These are phyloP conservation scores for Ascochyta clinopodiicola DNA, from an alignment of 2,329 filamentous ascomycete genomes.

Conservation along the genomic window DNA sequence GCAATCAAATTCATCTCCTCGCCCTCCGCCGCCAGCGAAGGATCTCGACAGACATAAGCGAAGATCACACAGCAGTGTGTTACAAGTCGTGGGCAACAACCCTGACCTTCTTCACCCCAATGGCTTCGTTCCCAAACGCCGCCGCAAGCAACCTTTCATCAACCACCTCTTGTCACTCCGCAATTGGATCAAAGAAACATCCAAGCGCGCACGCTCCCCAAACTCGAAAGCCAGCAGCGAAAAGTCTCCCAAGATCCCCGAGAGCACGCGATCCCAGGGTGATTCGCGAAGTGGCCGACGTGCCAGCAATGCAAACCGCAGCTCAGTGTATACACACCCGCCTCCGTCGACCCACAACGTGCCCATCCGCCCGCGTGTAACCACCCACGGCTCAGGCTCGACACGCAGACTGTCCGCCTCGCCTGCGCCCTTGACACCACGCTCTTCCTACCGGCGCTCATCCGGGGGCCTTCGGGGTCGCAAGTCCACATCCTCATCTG, in stretches of 20 bases:
- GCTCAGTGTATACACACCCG: constrained; percentile 47
- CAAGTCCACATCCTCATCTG: constrained; percentile 94
- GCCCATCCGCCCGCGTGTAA: constrained; percentile 51
- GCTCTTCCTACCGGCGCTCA: constrained; percentile 81
- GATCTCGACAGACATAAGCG: constrained; percentile 65
- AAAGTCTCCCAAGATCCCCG: constrained; percentile 43
- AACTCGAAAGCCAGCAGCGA: constrained; percentile 44
- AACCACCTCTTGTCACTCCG: constrained; percentile 72
- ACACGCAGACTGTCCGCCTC: constrained; percentile 75
- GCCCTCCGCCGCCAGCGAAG: constrained; percentile 84
- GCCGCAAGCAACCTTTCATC: constrained; percentile 68
- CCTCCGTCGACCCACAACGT: constrained; percentile 22
- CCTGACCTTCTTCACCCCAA: constrained; percentile 66
- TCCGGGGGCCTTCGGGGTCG: constrained; percentile 85
- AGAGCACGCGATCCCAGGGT: constrained; percentile 16
- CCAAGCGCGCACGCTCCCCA: constrained; percentile 45
- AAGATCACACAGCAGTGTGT: constrained; percentile 79
- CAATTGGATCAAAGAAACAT: constrained; percentile 74
- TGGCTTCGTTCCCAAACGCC: constrained; percentile 62
- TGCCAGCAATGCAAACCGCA: constrained; percentile 44
- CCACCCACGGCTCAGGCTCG: constrained; percentile 50
- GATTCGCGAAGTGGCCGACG: constrained; percentile 32
- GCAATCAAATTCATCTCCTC: constrained; percentile 78
- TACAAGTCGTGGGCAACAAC: constrained; percentile 80
- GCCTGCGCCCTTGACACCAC: constrained; percentile 85